Evolutionary conservation across 148 eudicot genomes (phyloP).

Genomic region (Nepenthes mirabilis): DNA sequence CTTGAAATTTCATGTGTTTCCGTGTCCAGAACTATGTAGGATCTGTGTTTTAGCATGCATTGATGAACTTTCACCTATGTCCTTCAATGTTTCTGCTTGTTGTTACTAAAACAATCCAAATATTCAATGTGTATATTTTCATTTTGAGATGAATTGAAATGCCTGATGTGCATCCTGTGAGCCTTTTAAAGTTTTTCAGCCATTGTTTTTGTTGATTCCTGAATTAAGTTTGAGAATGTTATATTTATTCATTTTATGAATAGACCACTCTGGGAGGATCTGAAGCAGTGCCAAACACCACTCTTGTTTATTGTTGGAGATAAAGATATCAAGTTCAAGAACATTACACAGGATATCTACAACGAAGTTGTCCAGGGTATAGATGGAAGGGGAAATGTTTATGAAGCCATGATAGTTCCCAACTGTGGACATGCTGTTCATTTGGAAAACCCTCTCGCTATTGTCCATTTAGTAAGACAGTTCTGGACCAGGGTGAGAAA

Average conservation of each 20-base stretch:
- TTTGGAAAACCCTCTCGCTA: constrained; percentile 73
- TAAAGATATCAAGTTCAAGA: constrained; percentile 62
- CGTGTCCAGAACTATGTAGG: too few species aligned
- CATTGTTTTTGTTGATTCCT: neutral
- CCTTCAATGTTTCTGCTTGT: too few species aligned
- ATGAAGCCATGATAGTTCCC: constrained; percentile 42
- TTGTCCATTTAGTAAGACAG: constrained; percentile 37
- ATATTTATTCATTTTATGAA: constrained; percentile 4
- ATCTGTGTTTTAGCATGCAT: too few species aligned
- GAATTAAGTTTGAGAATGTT: neutral
- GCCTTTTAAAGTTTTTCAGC: too few species aligned
- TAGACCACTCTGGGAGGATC: constrained; percentile 81
- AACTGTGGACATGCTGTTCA: constrained; percentile 85
- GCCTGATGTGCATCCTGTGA: neutral
- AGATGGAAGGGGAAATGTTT: neutral
- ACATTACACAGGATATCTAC: constrained; percentile 39
- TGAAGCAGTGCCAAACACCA: constrained; percentile 47
- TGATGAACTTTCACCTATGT: too few species aligned
- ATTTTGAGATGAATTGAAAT: neutral
- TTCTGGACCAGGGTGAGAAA: constrained; percentile 27
- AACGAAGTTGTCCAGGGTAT: constrained; percentile 15
- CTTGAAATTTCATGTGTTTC: too few species aligned
- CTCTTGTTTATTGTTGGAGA: constrained; percentile 59
- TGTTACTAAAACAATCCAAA: too few species aligned
- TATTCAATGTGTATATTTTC: too few species aligned